A percentile compares a stretch with the other conserved stretches of the same genome.
Conservation (phyloP, 225 moss, liverwort and hornwort species). For the Physcomitrellopsis africana region DNA sequence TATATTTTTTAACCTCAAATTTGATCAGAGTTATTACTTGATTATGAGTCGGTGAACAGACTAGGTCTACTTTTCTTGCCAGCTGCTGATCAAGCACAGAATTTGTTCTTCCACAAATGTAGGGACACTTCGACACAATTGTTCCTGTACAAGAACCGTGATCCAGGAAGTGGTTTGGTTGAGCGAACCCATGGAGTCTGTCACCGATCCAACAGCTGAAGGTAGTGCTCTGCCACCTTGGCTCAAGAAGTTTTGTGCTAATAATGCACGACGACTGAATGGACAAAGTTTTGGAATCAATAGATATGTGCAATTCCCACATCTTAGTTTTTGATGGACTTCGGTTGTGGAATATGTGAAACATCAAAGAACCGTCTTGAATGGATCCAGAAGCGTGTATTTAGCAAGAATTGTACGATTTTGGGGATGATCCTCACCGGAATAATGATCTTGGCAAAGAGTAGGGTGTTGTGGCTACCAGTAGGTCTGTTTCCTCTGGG, state of each 20-base stretch:
- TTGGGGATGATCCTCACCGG: not conserved
- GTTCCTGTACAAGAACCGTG: too few species aligned
- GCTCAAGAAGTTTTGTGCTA: not conserved
- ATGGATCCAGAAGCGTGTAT: not conserved
- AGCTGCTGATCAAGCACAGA: too few species aligned
- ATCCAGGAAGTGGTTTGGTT: too few species aligned
- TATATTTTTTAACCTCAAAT: too few species aligned
- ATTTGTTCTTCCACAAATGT: not conserved
- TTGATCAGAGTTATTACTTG: too few species aligned
- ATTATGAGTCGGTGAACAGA: too few species aligned
- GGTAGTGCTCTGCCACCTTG: not conserved
- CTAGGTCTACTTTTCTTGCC: not conserved
- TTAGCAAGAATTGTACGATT: not conserved
- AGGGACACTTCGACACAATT: not conserved
- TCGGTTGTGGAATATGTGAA: not conserved
- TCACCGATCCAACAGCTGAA: too few species aligned
- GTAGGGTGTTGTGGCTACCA: conserved; percentile 23
- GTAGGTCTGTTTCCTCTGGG: conserved; percentile 7
- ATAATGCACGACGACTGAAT: not conserved
- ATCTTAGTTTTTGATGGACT: not conserved
- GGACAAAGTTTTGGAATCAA: not conserved
- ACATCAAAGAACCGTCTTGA: not conserved
- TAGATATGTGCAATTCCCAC: not conserved
- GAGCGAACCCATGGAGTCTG: too few species aligned
- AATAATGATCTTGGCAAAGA: not conserved